Evolutionary conservation across 2,329 filamentous ascomycete genomes (phyloP).

Genomic region (Dryadomyces sulphureus): DNA sequence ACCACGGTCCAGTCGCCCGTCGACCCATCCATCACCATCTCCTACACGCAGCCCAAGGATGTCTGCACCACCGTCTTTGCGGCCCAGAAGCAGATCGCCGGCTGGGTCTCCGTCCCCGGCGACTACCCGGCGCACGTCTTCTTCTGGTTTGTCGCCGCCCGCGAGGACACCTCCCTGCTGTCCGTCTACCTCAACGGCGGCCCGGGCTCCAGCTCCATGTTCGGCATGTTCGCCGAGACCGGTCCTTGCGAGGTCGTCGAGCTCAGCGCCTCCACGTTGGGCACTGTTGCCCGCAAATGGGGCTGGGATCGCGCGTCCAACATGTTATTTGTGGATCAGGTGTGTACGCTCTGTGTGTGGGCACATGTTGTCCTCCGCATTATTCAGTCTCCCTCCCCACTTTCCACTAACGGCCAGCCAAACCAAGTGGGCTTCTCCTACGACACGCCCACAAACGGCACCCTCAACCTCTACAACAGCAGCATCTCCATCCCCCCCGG

Average conservation of each 20-base stretch:
- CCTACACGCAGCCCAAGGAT: slow-evolving; percentile 46
- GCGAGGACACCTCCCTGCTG: slow-evolving; percentile 25
- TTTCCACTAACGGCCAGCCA: slow-evolving; percentile 29
- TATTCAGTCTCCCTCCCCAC: background rate
- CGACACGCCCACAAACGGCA: slow-evolving; percentile 48
- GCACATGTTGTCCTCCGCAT: background rate
- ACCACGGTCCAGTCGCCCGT: slow-evolving; percentile 47
- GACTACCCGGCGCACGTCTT: slow-evolving; percentile 35
- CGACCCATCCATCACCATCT: slow-evolving; percentile 48
- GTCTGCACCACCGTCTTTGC: slow-evolving; percentile 51
- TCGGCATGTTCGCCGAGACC: slow-evolving; percentile 46
- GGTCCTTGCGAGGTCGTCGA: slow-evolving; percentile 39
- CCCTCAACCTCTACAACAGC: slow-evolving; percentile 31
- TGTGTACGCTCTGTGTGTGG: too few relatives aligned
- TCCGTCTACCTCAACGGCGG: slow-evolving; percentile 55
- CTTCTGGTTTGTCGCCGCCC: slow-evolving; percentile 35
- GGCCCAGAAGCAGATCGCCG: slow-evolving; percentile 53
- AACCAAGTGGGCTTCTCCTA: slow-evolving; percentile 57
- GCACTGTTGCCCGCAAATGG: slow-evolving; percentile 44
- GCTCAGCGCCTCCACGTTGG: slow-evolving; percentile 30
- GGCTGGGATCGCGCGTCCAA: slow-evolving; percentile 46
- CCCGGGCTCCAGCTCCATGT: slow-evolving; percentile 49
- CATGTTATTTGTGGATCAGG: slow-evolving; percentile 43
- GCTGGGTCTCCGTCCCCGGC: slow-evolving; percentile 50
- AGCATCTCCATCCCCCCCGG: slow-evolving; percentile 17